Evolutionary conservation across 768 basidiomycete genomes (phyloP).

Genomic region (Harrya chromipes): DNA sequence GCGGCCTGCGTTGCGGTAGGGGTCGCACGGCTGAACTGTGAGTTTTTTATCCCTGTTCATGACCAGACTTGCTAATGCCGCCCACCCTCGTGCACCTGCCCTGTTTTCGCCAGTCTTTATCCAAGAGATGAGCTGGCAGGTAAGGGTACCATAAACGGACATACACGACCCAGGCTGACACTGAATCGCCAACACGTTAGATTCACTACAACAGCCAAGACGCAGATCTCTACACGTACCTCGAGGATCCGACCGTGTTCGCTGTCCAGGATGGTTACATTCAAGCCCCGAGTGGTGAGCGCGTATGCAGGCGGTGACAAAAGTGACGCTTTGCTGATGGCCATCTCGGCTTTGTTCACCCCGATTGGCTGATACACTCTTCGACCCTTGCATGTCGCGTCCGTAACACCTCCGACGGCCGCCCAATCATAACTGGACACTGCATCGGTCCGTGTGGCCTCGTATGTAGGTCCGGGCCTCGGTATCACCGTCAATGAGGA

Average conservation of each 20-base stretch:
- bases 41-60: slow-evolving; percentile 15
- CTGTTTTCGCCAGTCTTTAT: slow-evolving; percentile 42
- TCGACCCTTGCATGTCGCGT: background rate
- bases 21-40: slow-evolving; percentile 56
- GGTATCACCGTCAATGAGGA: slow-evolving; percentile 62
- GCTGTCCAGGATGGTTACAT: slow-evolving; percentile 51
- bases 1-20: slow-evolving; percentile 70
- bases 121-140: slow-evolving; percentile 67
- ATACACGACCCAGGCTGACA: background rate
- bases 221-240: slow-evolving; percentile 63
- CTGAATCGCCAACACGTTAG: slow-evolving; percentile 26
- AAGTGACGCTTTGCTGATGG: background rate
- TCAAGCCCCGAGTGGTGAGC: slow-evolving; percentile 39
- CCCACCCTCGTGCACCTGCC: background rate
- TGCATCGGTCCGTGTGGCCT: background rate
- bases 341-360: background rate
- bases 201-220: slow-evolving; percentile 60
- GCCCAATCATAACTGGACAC: background rate
- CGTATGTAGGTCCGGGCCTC: slow-evolving; percentile 47
- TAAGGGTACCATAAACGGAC: slow-evolving; percentile 13
- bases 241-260: slow-evolving; percentile 51
- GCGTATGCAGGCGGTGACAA: background rate
- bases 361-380: background rate
- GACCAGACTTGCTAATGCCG: background rate
- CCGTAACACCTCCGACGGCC: background rate